These are phyloP conservation scores for Scutellaria baicalensis DNA, from an alignment of 257 asterid genomes.

Conservation along the genomic window DNA sequence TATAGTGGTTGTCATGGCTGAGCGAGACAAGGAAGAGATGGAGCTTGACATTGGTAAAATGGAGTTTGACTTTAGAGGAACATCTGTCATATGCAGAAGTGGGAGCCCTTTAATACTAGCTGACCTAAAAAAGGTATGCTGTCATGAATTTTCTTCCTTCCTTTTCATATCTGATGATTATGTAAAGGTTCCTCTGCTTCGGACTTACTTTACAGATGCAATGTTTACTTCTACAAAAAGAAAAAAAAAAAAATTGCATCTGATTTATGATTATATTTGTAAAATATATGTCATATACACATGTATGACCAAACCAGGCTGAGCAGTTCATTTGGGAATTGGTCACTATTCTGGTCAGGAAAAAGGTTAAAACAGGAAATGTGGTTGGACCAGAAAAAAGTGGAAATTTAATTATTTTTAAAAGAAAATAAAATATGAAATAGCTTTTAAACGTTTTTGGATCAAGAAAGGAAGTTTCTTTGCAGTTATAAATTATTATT, in stretches of 20 bases:
- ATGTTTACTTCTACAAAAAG: neutral
- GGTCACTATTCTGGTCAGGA: no score
- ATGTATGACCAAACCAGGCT: neutral
- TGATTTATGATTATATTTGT: neutral
- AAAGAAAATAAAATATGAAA: no score
- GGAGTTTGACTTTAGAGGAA: slow-evolving; percentile 89
- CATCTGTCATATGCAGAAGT: slow-evolving; percentile 87
- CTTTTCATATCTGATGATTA: neutral
- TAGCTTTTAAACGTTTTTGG: no score
- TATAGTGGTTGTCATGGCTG: slow-evolving; percentile 85
- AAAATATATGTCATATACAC: neutral
- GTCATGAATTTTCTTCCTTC: neutral
- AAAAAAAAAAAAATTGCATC: neutral
- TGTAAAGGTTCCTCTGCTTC: neutral
- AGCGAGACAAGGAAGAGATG: slow-evolving; percentile 95
- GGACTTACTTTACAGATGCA: neutral
- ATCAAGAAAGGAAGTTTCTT: no score
- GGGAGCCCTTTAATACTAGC: slow-evolving; percentile 92
- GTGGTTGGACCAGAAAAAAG: no score
- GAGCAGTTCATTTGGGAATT: no score
- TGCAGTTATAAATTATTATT: no score
- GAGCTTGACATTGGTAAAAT: slow-evolving; percentile 87
- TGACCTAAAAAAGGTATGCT: slow-evolving; percentile 63
- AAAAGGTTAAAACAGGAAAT: no score
- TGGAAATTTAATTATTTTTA: no score